phyloP scores from a whole-genome alignment of 2,329 filamentous ascomycete genomes.

The Colletotrichum sp. region DNA sequence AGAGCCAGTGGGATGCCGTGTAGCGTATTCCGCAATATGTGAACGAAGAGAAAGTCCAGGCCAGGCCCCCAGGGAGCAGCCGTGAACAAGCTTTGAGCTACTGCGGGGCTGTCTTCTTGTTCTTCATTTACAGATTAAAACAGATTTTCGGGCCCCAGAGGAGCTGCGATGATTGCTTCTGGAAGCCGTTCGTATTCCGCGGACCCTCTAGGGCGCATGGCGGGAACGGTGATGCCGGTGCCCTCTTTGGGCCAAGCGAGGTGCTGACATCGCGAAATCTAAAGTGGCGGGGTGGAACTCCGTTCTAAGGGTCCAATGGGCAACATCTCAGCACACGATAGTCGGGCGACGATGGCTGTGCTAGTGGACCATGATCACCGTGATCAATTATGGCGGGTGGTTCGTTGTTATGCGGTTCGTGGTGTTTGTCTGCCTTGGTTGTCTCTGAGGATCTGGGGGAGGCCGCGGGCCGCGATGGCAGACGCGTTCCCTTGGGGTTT shows the following conservation, averaged over 20 bases:
- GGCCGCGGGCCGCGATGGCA: neutral
- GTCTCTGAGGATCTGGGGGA: neutral
- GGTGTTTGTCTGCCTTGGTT: neutral
- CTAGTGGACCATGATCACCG: neutral
- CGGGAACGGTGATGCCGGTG: neutral
- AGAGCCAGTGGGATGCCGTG: neutral
- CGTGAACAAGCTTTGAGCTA: slow-evolving; percentile 15
- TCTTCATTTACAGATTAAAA: neutral
- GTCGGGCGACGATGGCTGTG: neutral
- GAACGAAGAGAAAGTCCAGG: neutral
- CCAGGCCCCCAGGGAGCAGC: neutral
- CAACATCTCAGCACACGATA: neutral
- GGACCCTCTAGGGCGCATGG: neutral
- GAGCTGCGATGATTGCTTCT: neutral
- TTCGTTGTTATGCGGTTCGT: neutral
- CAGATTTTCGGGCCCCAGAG: neutral
- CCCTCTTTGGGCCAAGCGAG: neutral
- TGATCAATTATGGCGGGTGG: neutral
- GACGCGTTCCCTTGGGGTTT: neutral
- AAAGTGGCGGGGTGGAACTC: neutral
- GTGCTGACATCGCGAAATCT: neutral
- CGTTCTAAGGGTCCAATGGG: neutral
- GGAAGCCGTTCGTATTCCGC: slow-evolving; percentile 1
- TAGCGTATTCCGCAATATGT: neutral
- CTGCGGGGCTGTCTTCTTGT: neutral